phyloP scores from a whole-genome alignment of 768 basidiomycete species.

The Kwoniella mangroviensis region DNA sequence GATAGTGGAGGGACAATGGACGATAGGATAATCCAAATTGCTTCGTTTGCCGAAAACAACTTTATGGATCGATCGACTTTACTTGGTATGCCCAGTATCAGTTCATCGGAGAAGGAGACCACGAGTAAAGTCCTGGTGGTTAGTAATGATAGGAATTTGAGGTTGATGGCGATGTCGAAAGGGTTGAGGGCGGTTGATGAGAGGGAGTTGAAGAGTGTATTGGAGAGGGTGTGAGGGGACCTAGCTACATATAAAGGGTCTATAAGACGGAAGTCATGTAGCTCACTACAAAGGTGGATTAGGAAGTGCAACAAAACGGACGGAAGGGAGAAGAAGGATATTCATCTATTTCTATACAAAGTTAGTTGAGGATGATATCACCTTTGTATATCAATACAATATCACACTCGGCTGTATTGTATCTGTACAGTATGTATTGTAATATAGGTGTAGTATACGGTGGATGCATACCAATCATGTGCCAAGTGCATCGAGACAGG shows the following conservation, averaged over 20 bases:
- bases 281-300: no score
- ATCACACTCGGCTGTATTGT: no score
- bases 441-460: no score
- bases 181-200: slow-evolving; percentile 84
- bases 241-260: no score
- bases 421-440: no score
- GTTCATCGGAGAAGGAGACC: neutral
- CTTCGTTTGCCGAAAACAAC: slow-evolving; percentile 90
- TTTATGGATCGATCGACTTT: slow-evolving; percentile 83
- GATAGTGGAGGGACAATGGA: slow-evolving; percentile 82
- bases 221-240: slow-evolving; percentile 57
- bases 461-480: neutral
- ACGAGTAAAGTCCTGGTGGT: slow-evolving; percentile 82
- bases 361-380: neutral
- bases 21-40: slow-evolving; percentile 89
- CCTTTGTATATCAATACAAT: no score
- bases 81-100: slow-evolving; percentile 61
- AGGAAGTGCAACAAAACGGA: no score
- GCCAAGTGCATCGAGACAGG: slow-evolving; percentile 1
- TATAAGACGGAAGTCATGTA: no score
- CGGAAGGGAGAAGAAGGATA: no score
- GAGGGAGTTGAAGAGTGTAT: slow-evolving; percentile 76
- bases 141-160: slow-evolving; percentile 89
- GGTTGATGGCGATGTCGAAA: slow-evolving; percentile 84
- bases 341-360: no score